phyloP scores from a whole-genome alignment of 192 early-diverging fungal species.

The Coemansia sp. region DNA sequence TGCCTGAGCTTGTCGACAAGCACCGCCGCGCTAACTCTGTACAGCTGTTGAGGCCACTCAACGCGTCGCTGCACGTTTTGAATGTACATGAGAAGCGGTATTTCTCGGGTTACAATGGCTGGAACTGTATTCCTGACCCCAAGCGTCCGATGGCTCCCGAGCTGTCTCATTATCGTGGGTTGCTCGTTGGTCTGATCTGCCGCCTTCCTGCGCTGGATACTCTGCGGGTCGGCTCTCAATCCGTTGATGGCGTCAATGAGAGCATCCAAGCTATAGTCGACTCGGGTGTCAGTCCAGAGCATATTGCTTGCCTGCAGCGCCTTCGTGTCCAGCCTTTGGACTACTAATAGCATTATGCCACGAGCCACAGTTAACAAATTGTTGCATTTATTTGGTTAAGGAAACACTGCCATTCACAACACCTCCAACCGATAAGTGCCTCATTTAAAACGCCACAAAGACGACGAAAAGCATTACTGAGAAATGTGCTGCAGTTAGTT shows the following conservation, averaged over 20 bases:
- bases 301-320: neutral
- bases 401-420: no score
- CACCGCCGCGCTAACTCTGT: neutral
- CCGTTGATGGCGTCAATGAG: neutral
- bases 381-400: no score
- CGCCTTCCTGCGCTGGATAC: neutral
- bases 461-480: no score
- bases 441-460: no score
- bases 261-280: neutral
- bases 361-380: no score
- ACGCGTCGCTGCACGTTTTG: neutral
- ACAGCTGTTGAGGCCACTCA: neutral
- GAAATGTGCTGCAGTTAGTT: no score
- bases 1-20: neutral
- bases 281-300: no score
- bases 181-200: neutral
- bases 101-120: neutral
- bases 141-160: neutral
- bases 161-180: neutral
- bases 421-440: no score
- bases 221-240: neutral
- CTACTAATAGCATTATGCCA: no score
- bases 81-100: neutral
- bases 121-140: neutral
- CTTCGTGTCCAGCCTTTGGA: neutral